phyloP scores from a whole-genome alignment of 2,329 filamentous ascomycete genomes.

The Dactylella cylindrospora region DNA sequence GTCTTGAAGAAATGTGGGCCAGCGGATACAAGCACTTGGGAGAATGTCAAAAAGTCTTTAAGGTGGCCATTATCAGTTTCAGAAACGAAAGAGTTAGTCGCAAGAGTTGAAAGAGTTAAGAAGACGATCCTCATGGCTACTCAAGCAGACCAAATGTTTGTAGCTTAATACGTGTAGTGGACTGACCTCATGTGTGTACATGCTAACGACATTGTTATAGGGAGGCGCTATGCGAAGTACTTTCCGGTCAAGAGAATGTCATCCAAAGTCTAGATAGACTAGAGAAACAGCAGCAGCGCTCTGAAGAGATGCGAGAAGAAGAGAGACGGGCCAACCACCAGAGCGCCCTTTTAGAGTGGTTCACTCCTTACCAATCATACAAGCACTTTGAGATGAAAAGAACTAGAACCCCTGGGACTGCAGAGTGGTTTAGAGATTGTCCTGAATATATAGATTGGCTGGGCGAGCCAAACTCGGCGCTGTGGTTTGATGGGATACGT shows the following conservation, averaged over 20 bases:
- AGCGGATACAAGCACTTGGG: too few species aligned
- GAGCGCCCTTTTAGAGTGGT: too few species aligned
- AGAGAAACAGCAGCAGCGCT: neutral
- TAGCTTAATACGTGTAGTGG: too few species aligned
- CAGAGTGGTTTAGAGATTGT: neutral
- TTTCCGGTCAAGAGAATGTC: neutral
- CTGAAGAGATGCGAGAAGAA: neutral
- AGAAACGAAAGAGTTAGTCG: too few species aligned
- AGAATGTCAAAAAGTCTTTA: too few species aligned
- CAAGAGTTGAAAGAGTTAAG: too few species aligned
- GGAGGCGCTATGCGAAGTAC: neutral
- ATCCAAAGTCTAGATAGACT: neutral
- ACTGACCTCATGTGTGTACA: too few species aligned
- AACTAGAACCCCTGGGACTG: neutral
- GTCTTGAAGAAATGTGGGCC: neutral
- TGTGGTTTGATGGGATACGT: slow-evolving; percentile 5
- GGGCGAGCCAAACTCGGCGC: neutral
- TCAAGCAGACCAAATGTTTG: too few species aligned
- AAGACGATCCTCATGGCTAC: too few species aligned
- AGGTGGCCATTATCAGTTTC: neutral
- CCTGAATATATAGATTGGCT: neutral
- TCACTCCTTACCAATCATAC: too few species aligned
- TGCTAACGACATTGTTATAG: too few species aligned
- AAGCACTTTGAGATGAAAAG: neutral
- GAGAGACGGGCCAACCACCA: neutral